These are phyloP conservation scores for Hordeum vulgare DNA, from an alignment of 176 grass and related monocot genomes.

Conservation along the genomic window DNA sequence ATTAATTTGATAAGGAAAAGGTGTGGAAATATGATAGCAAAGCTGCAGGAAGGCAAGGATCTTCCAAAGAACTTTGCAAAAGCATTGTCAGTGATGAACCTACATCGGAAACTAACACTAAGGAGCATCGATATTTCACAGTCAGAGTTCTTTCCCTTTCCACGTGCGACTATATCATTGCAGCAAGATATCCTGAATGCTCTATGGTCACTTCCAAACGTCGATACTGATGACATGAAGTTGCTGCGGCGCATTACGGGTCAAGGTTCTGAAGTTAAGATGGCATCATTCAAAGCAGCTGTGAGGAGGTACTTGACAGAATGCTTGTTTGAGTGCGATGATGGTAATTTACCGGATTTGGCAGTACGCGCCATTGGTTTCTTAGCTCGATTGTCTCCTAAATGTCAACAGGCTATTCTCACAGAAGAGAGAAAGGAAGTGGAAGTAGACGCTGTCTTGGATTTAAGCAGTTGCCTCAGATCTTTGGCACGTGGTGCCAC, in stretches of 20 bases:
- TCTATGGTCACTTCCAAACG: slow-evolving; percentile 28
- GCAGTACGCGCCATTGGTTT: slow-evolving; percentile 18
- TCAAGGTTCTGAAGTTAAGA: slow-evolving; percentile 17
- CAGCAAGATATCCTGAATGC: slow-evolving; percentile 38
- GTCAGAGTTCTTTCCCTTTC: slow-evolving; percentile 35
- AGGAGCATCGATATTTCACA: slow-evolving; percentile 22
- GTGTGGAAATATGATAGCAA: slow-evolving; percentile 9
- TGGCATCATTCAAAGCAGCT: background rate
- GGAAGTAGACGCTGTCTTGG: slow-evolving; percentile 33
- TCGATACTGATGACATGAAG: slow-evolving; percentile 9
- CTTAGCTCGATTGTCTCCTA: slow-evolving; percentile 24
- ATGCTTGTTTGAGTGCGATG: slow-evolving; percentile 33
- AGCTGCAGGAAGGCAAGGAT: slow-evolving; percentile 19
- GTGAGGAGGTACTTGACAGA: slow-evolving; percentile 36
- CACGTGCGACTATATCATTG: slow-evolving; percentile 15
- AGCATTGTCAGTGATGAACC: slow-evolving; percentile 25
- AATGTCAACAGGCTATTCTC: background rate
- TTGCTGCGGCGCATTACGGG: slow-evolving; percentile 7
- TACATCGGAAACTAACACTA: slow-evolving; percentile 15
- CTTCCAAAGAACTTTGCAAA: slow-evolving; percentile 35
- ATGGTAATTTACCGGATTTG: slow-evolving; percentile 26
- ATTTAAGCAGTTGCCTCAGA: slow-evolving; percentile 37
- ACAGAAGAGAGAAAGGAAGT: slow-evolving; percentile 13
- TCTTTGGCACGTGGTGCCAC: slow-evolving; percentile 16
- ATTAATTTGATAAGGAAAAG: slow-evolving; percentile 14